Base-by-base conservation (phyloP, 2,329 filamentous ascomycete genomes). In the Trichoderma sp. region DNA sequence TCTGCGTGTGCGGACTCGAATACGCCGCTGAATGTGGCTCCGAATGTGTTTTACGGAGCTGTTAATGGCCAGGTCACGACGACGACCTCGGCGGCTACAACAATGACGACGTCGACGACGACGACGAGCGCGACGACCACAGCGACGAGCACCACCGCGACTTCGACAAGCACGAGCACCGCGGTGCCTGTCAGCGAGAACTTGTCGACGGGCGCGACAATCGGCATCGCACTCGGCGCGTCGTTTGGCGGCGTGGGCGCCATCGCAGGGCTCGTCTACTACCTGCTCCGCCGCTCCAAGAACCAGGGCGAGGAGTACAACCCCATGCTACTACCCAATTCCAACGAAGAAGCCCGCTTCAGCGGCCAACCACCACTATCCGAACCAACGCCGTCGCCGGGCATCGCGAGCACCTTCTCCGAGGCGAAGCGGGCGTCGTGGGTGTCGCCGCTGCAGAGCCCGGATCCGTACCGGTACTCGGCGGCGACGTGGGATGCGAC, bases 1-100 rank as follows among this genome's bases (percentile, higher is more conserved):
- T 74, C 75, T 15, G 84, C 85, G 12, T 88, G 87, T 75, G 74
- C 76, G 3, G 77, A 80, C 28, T 86, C 84, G 0, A 76, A 80
- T 3, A 86, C 85, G 8, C 83, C 83, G 0, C 76, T 88, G 23
- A 76, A 75, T 30, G 75, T 88, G 0, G 78, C 78, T 17, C 78
- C 84, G 74, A 74, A 78, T 28, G 79, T 83, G 23, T 68, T 72
- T 12, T 66, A 72, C 62, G 61, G 39, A 3, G 71, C 55, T 9
- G 67, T 43, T 4, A 61, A 65, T 7, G 47, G 71, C n/a, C 36
- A 32, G n/a, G 20, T 68, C 30, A n/a, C 61, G 11, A 55, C 47
- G 26, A 63, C 73, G 64, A 75, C 47, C 1, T 68, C 71, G 2
- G 68, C 68, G 26, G 59, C 71, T 6, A 43, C 32, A 23, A 61